Evolutionary conservation across 768 basidiomycete species (phyloP).

Genomic region (Mycena galopus): DNA sequence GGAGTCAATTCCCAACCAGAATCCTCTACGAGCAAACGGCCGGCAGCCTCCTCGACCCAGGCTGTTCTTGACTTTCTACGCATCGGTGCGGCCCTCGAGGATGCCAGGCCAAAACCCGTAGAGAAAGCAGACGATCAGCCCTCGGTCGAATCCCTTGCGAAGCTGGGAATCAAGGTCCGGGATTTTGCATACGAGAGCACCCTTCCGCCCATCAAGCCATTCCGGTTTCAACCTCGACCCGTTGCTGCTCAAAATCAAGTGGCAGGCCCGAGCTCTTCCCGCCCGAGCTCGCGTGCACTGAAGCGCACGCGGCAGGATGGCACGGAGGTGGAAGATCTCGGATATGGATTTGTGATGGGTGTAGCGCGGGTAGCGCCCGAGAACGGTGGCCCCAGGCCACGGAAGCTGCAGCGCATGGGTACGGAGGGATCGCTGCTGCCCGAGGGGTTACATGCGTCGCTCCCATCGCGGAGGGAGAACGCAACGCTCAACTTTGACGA

Average conservation of each 20-base stretch:
- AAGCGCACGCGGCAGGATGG: constrained; percentile 29
- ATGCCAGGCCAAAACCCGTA: background rate
- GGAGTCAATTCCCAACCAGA: constrained; percentile 14
- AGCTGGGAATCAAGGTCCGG: constrained; percentile 60
- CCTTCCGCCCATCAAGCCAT: constrained; percentile 70
- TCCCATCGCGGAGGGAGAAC: constrained; percentile 11
- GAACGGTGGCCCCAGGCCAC: background rate
- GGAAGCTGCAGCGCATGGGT: constrained; percentile 18
- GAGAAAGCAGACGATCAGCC: constrained; percentile 37
- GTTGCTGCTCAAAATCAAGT: constrained; percentile 44
- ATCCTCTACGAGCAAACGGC: constrained; percentile 10
- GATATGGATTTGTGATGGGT: constrained; percentile 29
- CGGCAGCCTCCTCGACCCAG: background rate
- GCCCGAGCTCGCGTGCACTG: background rate
- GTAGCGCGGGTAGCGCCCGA: constrained; percentile 19
- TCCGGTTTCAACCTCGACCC: constrained; percentile 33
- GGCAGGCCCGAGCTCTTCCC: constrained; percentile 34
- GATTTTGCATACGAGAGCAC: constrained; percentile 75
- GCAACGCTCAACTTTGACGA: constrained; percentile 16
- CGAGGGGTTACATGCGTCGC: background rate
- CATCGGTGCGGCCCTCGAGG: background rate
- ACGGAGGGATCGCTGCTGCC: background rate
- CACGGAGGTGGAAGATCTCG: constrained; percentile 23
- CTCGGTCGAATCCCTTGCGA: constrained; percentile 41
- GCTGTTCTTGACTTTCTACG: constrained; percentile 6